Conservation (phyloP, 2,329 filamentous ascomycete genomes). For the Diplodia mutila region DNA sequence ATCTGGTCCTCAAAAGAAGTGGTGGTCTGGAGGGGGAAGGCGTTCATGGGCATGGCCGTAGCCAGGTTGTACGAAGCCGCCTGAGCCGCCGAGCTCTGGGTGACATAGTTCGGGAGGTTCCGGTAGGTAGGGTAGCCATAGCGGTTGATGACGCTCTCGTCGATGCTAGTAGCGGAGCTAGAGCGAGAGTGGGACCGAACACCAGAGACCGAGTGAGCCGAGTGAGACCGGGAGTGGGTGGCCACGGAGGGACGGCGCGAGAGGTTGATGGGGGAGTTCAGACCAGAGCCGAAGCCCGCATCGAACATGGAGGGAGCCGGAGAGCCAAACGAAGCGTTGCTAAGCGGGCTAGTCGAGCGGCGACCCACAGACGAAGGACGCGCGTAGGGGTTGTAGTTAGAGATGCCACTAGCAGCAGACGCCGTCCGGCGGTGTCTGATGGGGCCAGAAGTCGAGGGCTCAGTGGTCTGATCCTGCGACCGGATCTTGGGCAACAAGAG, state of each 20-base stretch:
- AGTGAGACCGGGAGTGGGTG: constrained; percentile 45
- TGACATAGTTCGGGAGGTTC: constrained; percentile 65
- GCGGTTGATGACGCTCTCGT: constrained; percentile 66
- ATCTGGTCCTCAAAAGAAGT: constrained; percentile 31
- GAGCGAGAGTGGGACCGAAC: constrained; percentile 52
- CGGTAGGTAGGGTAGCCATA: constrained; percentile 87
- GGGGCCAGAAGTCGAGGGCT: constrained; percentile 54
- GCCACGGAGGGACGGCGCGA: constrained; percentile 43
- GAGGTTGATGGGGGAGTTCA: constrained; percentile 64
- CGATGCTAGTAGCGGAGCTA: constrained; percentile 69
- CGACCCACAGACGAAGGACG: constrained; percentile 50
- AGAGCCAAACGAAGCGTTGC: constrained; percentile 48
- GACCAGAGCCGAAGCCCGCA: constrained; percentile 45
- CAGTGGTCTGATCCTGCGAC: constrained; percentile 77
- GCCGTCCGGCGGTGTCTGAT: constrained; percentile 61
- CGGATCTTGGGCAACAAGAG: constrained; percentile 84
- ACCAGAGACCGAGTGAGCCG: constrained; percentile 49
- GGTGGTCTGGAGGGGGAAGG: constrained; percentile 33
- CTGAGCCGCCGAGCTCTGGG: constrained; percentile 40
- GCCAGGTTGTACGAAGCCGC: constrained; percentile 42
- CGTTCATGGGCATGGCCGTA: constrained; percentile 44
- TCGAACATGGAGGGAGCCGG: constrained; percentile 44
- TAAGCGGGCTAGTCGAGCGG: constrained; percentile 51
- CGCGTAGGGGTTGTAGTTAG: constrained; percentile 56
- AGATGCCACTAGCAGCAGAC: constrained; percentile 56